Percentiles rank a stretch among this genome's conserved stretches.
Evolutionary conservation across 108 stramenopile species (phyloP).

Genomic region (Asterionellopsis glacialis): DNA sequence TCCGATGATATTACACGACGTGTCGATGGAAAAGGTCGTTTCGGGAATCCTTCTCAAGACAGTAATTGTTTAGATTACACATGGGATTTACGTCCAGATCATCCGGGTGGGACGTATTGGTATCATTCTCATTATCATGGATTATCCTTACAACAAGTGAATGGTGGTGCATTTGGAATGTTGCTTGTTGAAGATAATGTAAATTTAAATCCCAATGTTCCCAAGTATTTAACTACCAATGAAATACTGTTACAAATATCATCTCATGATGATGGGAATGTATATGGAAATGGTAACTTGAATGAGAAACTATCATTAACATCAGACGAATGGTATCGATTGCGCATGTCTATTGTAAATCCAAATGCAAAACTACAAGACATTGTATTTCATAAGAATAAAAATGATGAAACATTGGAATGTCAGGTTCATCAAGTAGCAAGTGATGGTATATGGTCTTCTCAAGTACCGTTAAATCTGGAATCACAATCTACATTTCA

Average conservation of each 20-base stretch:
- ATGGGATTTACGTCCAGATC: constrained; percentile 13
- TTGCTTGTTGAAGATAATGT: constrained; percentile 23
- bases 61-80: constrained; percentile 23
- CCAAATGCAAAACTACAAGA: constrained; percentile 9
- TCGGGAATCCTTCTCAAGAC: no score
- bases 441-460: constrained; percentile 38
- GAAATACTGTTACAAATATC: not conserved
- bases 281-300: not conserved
- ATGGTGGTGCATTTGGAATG: constrained; percentile 38
- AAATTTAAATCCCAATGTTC: not conserved
- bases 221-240: not conserved
- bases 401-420: not conserved
- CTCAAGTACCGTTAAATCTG: constrained; percentile 8
- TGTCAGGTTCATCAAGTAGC: constrained; percentile 30
- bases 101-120: constrained; percentile 34
- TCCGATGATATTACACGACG: constrained; percentile 27
- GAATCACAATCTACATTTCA: constrained; percentile 2
- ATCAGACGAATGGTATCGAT: constrained; percentile 19
- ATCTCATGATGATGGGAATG: constrained; percentile 3
- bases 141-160: constrained; percentile 10
- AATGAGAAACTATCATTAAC: constrained; percentile 6
- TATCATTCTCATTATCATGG: constrained; percentile 38
- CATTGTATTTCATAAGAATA: constrained; percentile 10
- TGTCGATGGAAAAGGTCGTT: constrained; percentile 16
- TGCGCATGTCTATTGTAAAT: constrained; percentile 25